phyloP scores from a whole-genome alignment of 345 rosid genomes.

The Citrus inodora region DNA sequence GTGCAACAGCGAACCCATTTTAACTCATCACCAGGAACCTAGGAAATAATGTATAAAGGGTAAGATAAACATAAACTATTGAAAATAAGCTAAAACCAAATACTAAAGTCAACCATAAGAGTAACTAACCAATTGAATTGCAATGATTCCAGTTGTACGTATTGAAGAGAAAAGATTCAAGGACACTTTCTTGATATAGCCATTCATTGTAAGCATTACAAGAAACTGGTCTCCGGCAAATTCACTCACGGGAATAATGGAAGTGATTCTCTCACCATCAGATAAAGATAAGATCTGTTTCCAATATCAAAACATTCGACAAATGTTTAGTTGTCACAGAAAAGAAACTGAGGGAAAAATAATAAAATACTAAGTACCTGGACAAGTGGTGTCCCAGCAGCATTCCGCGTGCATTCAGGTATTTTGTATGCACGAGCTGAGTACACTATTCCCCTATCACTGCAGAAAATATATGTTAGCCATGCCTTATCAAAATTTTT shows the following conservation, averaged over 20 bases:
- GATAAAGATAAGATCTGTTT: slow-evolving; percentile 77
- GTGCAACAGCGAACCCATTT: slow-evolving; percentile 92
- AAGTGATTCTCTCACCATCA: slow-evolving; percentile 95
- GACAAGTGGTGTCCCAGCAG: slow-evolving; percentile 89
- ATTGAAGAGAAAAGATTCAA: slow-evolving; percentile 76
- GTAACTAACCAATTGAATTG: slow-evolving; percentile 82
- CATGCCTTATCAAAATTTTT: background rate
- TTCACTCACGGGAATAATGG: slow-evolving; percentile 85
- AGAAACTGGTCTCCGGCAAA: slow-evolving; percentile 77
- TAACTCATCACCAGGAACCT: slow-evolving; percentile 94
- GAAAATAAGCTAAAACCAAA: background rate
- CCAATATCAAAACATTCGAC: slow-evolving; percentile 15
- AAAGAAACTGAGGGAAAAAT: background rate
- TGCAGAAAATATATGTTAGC: slow-evolving; percentile 29
- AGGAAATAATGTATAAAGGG: slow-evolving; percentile 15
- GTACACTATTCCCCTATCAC: slow-evolving; percentile 89
- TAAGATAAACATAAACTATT: background rate
- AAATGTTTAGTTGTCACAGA: slow-evolving; percentile 12
- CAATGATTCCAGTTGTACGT: slow-evolving; percentile 96
- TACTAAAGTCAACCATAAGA: slow-evolving; percentile 8
- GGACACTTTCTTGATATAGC: slow-evolving; percentile 97
- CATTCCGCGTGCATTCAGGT: slow-evolving; percentile 82
- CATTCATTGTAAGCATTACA: slow-evolving; percentile 88
- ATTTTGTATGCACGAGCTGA: slow-evolving; percentile 93
- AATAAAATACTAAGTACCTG: slow-evolving; percentile 52